A percentile compares a stretch with the other conserved stretches of the same genome.
Evolutionary conservation across 306 rosid genomes (phyloP).

Genomic region (Castanea crenata): DNA sequence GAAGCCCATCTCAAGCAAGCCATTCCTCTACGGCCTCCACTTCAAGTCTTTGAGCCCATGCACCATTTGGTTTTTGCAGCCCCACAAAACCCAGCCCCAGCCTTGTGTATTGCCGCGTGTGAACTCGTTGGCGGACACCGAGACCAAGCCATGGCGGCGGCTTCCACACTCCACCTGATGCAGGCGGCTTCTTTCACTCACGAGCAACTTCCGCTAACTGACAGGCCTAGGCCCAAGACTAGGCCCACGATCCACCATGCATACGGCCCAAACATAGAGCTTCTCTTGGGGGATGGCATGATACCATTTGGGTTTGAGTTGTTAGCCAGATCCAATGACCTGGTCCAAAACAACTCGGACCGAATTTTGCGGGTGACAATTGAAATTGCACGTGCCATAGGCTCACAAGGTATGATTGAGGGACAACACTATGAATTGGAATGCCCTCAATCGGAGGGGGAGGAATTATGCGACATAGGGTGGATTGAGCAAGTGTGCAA

Average conservation of each 20-base stretch:
- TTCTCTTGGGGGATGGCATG: slow-evolving; percentile 49
- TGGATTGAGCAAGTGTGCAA: slow-evolving; percentile 2
- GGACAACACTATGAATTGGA: slow-evolving; percentile 27
- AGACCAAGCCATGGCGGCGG: slow-evolving; percentile 55
- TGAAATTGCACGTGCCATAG: slow-evolving; percentile 61
- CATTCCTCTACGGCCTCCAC: slow-evolving; percentile 52
- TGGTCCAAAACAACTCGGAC: slow-evolving; percentile 30
- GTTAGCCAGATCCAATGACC: slow-evolving; percentile 33
- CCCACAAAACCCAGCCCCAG: slow-evolving; percentile 54
- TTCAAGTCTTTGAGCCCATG: slow-evolving; percentile 64
- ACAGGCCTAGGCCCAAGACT: slow-evolving; percentile 24
- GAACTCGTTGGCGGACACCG: slow-evolving; percentile 61
- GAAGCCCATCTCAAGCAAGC: slow-evolving; percentile 51
- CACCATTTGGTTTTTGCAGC: slow-evolving; percentile 36
- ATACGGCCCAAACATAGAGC: slow-evolving; percentile 38
- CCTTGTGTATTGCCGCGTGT: slow-evolving; percentile 63
- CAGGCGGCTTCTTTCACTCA: slow-evolving; percentile 33
- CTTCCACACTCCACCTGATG: slow-evolving; percentile 53
- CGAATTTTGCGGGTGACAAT: slow-evolving; percentile 41
- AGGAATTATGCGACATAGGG: not conserved
- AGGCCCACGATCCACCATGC: not conserved
- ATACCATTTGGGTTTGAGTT: slow-evolving; percentile 53
- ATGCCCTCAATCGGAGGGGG: not conserved
- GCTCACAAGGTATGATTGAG: slow-evolving; percentile 45
- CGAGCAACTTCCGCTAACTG: slow-evolving; percentile 41